phyloP scores from a whole-genome alignment of 768 basidiomycete species.

The Amanita pallidorosea region DNA sequence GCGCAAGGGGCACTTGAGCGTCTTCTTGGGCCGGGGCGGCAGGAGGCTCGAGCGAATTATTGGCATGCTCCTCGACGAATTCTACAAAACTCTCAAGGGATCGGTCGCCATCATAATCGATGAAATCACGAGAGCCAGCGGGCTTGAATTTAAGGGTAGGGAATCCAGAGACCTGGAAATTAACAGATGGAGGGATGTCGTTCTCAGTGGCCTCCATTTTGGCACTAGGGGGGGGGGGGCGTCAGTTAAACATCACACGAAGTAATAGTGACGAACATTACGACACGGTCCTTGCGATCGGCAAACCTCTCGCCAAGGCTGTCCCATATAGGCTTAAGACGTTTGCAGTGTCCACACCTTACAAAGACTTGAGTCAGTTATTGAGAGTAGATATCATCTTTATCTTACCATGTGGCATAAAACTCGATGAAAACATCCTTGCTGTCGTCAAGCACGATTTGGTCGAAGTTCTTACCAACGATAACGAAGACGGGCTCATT shows the following conservation, averaged over 20 bases:
- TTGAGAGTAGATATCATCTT: not conserved
- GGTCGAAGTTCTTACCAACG: constrained; percentile 85
- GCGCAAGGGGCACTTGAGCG: constrained; percentile 24
- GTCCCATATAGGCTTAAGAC: constrained; percentile 92
- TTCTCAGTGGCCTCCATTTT: constrained; percentile 97
- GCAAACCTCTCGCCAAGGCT: constrained; percentile 79
- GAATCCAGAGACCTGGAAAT: constrained; percentile 84
- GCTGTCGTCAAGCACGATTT: constrained; percentile 72
- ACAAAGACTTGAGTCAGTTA: not conserved
- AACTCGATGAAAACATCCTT: constrained; percentile 98
- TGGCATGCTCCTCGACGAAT: constrained; percentile 74
- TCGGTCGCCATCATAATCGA: constrained; percentile 91
- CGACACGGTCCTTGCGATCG: constrained; percentile 56
- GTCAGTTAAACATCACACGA: not conserved
- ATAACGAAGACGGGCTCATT: constrained; percentile 74
- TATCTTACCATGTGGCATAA: constrained; percentile 84
- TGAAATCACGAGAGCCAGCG: constrained; percentile 76
- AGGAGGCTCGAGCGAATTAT: constrained; percentile 52
- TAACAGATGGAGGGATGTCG: constrained; percentile 80
- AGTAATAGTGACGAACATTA: constrained; percentile 47
- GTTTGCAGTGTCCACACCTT: constrained; percentile 95
- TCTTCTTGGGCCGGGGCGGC: constrained; percentile 19
- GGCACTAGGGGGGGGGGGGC: constrained; percentile 39
- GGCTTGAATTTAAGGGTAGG: constrained; percentile 96
- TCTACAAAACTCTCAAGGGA: constrained; percentile 77